These are phyloP conservation scores for Dillenia suffruticosa DNA, from an alignment of 164 flowering plant genomes.

Conservation along the genomic window DNA sequence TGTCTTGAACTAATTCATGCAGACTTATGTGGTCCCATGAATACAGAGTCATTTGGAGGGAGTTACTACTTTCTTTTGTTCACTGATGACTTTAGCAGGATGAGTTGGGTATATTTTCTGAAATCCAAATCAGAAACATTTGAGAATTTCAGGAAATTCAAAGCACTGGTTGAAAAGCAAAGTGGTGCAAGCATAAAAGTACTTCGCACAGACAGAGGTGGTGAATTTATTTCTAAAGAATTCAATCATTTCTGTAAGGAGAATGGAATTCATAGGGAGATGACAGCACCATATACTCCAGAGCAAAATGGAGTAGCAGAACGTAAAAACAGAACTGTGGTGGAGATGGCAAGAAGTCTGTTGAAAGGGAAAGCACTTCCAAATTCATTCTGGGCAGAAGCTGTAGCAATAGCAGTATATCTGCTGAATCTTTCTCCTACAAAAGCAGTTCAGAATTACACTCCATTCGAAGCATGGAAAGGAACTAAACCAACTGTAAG, in stretches of 20 bases:
- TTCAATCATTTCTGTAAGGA: too few relatives aligned
- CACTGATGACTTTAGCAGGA: too few relatives aligned
- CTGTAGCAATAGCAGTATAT: background rate
- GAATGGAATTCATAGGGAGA: background rate
- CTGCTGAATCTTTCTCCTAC: background rate
- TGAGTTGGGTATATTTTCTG: too few relatives aligned
- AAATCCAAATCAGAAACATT: background rate
- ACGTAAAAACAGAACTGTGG: background rate
- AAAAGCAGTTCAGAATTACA: background rate
- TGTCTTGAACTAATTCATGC: too few relatives aligned
- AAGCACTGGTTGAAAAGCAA: too few relatives aligned
- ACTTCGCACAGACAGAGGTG: too few relatives aligned
- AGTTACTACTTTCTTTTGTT: too few relatives aligned
- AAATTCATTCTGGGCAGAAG: background rate
- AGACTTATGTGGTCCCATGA: too few relatives aligned
- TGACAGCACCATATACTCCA: background rate
- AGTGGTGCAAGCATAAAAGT: too few relatives aligned
- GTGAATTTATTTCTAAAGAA: too few relatives aligned
- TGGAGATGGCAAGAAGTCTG: background rate
- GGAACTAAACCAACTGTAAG: background rate
- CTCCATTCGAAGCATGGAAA: background rate
- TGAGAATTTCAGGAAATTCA: background rate
- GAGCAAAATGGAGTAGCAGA: too few relatives aligned
- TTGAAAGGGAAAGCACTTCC: background rate
- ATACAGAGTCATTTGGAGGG: too few relatives aligned